Conservation (phyloP, 2,329 filamentous ascomycete species). For the Ceratocystis lukuohia region DNA sequence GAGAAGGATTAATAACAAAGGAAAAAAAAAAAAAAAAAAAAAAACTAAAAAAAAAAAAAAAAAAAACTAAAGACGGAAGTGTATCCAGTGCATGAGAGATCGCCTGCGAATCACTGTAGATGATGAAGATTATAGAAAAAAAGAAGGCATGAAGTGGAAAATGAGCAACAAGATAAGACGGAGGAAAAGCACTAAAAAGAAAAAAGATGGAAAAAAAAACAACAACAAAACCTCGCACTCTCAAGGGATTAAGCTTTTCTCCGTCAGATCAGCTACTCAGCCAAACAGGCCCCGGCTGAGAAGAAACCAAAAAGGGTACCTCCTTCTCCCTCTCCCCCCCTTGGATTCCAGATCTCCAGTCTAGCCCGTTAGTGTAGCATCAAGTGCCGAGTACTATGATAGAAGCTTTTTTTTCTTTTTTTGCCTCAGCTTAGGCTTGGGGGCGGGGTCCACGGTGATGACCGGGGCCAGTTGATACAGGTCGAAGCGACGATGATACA, state of each 20-base stretch:
- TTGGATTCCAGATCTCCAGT: not conserved
- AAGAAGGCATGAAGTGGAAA: conserved; percentile 7
- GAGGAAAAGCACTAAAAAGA: conserved; percentile 16
- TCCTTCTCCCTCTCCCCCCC: not conserved
- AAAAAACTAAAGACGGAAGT: not conserved
- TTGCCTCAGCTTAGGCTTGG: too few relatives aligned
- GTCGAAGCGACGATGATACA: too few relatives aligned
- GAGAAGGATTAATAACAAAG: not conserved
- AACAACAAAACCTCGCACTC: not conserved
- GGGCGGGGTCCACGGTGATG: too few relatives aligned
- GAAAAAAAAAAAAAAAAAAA: not conserved
- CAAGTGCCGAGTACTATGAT: not conserved
- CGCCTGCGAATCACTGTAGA: conserved; percentile 4
- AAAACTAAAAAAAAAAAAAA: not conserved
- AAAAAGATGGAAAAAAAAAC: conserved; percentile 4
- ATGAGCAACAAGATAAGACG: conserved; percentile 14
- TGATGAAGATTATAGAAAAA: not conserved
- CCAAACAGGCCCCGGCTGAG: not conserved
- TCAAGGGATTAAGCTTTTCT: not conserved
- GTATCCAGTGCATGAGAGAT: not conserved
- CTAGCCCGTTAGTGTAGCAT: not conserved
- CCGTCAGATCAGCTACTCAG: not conserved
- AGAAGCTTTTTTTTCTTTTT: not conserved
- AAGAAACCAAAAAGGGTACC: not conserved
- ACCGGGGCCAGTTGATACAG: too few relatives aligned